A percentile compares a stretch with the other conserved stretches of the same genome.
Conservation (phyloP, 2,329 filamentous ascomycete species). For the Diplodia corticola region DNA sequence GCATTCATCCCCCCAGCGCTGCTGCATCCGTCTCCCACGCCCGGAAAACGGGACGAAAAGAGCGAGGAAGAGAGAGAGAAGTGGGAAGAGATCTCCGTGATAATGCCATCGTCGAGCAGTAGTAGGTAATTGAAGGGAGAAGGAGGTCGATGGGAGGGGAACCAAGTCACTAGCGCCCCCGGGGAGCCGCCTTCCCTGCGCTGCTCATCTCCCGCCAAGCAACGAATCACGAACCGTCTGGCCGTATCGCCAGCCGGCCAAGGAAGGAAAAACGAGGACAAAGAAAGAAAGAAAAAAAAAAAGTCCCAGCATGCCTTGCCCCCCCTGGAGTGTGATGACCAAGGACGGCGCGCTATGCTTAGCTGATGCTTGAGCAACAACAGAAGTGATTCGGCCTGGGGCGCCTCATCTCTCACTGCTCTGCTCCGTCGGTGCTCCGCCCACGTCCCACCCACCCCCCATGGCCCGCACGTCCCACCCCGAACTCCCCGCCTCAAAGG, state of each 20-base stretch:
- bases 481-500: background rate
- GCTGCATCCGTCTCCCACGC: background rate
- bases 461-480: background rate
- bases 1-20: background rate
- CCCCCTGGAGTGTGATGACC: background rate
- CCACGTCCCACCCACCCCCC: background rate
- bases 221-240: background rate
- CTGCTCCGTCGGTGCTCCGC: no score
- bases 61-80: background rate
- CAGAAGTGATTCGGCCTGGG: background rate
- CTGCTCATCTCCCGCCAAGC: constrained; percentile 7
- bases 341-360: background rate
- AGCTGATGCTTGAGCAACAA: background rate
- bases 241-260: background rate
- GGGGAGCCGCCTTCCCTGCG: background rate
- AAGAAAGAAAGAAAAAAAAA: background rate
- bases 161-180: background rate
- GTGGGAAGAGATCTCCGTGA: background rate
- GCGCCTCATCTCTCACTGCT: no score
- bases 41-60: background rate
- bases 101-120: background rate
- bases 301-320: background rate
- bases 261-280: background rate
- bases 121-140: background rate
- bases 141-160: no score